A percentile compares a stretch with the other conserved stretches of the same genome.
These are phyloP conservation scores for Colletotrichum horii DNA, from an alignment of 2,329 filamentous ascomycete species.

Conservation along the genomic window DNA sequence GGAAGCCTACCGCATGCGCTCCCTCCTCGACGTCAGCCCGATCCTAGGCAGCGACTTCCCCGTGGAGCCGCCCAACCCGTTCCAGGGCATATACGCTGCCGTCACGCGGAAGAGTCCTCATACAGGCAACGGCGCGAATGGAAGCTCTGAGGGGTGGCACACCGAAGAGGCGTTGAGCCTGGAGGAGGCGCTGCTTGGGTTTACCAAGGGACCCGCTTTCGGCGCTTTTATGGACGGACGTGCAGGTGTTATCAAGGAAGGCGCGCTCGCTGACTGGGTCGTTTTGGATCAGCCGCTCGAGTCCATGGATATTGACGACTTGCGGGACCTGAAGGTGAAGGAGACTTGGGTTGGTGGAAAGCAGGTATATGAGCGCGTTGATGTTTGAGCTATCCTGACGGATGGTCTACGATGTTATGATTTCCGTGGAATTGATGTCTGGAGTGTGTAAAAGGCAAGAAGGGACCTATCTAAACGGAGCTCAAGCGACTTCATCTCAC, in stretches of 20 bases:
- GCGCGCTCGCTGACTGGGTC: conserved; percentile 72
- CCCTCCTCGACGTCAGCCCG: conserved; percentile 57
- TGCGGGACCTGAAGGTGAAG: conserved; percentile 60
- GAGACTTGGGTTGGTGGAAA: conserved; percentile 74
- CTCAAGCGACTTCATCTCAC: neutral
- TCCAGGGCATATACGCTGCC: conserved; percentile 73
- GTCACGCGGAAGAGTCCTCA: conserved; percentile 64
- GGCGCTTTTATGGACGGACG: conserved; percentile 57
- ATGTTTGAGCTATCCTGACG: neutral
- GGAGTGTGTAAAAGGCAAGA: neutral
- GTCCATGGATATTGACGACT: conserved; percentile 50
- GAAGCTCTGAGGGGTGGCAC: conserved; percentile 61
- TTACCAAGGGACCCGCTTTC: conserved; percentile 19
- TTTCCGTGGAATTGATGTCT: neutral
- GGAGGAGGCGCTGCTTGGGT: conserved; percentile 57
- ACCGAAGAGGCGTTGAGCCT: conserved; percentile 62
- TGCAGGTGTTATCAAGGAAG: conserved; percentile 63
- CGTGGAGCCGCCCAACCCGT: conserved; percentile 71
- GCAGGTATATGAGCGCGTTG: conserved; percentile 44
- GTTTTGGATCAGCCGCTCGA: conserved; percentile 67
- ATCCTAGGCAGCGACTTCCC: conserved; percentile 75
- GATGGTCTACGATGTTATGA: neutral
- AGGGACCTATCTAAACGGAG: neutral
- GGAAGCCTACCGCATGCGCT: conserved; percentile 71
- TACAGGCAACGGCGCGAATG: conserved; percentile 55